A percentile compares a stretch with the other conserved stretches of the same genome.
Conservation (phyloP, 1,139 yeast species). For the Pichia sp. region DNA sequence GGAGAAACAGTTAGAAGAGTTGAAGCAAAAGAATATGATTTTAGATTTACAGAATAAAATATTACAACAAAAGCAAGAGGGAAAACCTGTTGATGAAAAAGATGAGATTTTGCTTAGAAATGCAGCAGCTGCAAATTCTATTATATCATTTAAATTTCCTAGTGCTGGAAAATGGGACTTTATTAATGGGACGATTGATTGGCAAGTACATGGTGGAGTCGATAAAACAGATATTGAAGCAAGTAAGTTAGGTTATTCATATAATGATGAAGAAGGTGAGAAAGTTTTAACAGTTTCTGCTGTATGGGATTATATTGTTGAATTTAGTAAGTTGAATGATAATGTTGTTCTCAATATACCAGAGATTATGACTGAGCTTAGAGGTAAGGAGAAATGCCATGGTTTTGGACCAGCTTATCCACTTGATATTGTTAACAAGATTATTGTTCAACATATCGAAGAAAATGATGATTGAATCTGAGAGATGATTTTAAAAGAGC, state of each 20-base stretch:
- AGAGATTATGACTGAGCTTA: constrained; percentile 48
- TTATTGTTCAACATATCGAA: constrained; percentile 18
- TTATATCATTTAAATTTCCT: constrained; percentile 11
- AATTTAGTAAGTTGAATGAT: constrained; percentile 43
- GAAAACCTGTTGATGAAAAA: not conserved
- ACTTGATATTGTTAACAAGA: constrained; percentile 38
- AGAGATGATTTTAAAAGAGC: no score
- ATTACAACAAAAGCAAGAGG: constrained; percentile 25
- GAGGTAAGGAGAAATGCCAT: constrained; percentile 69
- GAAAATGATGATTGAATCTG: not conserved
- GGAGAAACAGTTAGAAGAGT: constrained; percentile 44
- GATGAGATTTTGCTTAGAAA: not conserved
- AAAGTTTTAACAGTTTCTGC: constrained; percentile 67
- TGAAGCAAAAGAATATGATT: constrained; percentile 47
- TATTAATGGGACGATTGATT: constrained; percentile 20
- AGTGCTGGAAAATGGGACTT: constrained; percentile 21
- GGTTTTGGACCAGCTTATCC: constrained; percentile 81
- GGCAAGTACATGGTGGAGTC: constrained; percentile 9
- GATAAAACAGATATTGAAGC: constrained; percentile 2
- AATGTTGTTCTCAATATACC: constrained; percentile 47
- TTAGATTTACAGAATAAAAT: constrained; percentile 56
- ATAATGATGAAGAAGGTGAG: constrained; percentile 26
- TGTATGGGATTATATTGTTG: constrained; percentile 68
- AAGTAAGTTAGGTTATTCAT: constrained; percentile 15
- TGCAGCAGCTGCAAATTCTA: not conserved